Conservation (phyloP, 306 rosid species). For the Ormosia semicastrata region DNA sequence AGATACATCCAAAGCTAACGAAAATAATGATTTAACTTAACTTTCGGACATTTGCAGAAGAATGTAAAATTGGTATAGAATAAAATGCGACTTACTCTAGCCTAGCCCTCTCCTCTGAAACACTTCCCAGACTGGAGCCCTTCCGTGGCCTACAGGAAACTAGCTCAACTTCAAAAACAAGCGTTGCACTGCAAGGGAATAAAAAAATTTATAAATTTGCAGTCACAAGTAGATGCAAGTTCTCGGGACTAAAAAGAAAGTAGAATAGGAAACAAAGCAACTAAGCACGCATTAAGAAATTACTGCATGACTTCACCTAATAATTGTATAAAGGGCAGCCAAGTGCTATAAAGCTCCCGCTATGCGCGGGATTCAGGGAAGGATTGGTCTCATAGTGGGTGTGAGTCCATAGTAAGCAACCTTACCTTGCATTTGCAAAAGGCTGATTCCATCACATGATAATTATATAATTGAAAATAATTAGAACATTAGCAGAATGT, state of each 20-base stretch:
- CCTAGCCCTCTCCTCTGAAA: constrained; percentile 93
- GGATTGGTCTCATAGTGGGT: not conserved
- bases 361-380: not conserved
- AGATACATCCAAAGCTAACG: not conserved
- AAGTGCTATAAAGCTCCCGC: not conserved
- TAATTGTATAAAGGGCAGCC: not conserved
- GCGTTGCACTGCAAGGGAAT: constrained; percentile 72
- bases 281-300: not conserved
- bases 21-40: not conserved
- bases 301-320: not conserved
- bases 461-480: not conserved
- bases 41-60: not conserved
- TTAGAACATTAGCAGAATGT: not conserved
- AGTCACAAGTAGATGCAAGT: not conserved
- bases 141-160: constrained; percentile 88
- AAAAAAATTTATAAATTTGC: not conserved
- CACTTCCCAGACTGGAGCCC: constrained; percentile 83
- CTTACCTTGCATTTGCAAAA: not conserved
- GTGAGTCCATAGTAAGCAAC: not conserved
- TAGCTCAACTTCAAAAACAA: constrained; percentile 87
- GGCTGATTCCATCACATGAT: not conserved
- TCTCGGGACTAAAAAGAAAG: not conserved
- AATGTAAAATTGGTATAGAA: not conserved
- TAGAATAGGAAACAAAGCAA: not conserved
- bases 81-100: constrained; percentile 67